These are phyloP conservation scores for Melastoma malabathricum DNA, from an alignment of 345 rosid species.

Conservation along the genomic window DNA sequence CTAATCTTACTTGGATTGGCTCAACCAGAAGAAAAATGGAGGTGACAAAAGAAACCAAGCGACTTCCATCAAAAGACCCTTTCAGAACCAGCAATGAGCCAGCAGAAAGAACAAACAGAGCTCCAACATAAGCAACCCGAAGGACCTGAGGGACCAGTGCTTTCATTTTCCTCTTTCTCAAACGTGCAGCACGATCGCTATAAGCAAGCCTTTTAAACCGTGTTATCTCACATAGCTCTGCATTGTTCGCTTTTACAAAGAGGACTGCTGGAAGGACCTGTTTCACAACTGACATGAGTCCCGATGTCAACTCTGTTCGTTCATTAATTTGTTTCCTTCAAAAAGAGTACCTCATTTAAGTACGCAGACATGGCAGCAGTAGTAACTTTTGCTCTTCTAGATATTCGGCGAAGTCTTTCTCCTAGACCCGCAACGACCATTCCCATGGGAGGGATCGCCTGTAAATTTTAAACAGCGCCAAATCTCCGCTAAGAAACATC, in stretches of 20 bases:
- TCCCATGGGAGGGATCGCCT: conserved; percentile 70
- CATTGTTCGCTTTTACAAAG: conserved; percentile 86
- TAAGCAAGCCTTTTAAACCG: conserved; percentile 65
- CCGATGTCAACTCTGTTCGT: too few relatives aligned
- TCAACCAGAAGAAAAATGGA: conserved; percentile 74
- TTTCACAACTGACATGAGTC: too few relatives aligned
- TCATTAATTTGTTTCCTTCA: too few relatives aligned
- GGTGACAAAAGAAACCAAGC: conserved; percentile 64
- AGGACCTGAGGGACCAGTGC: conserved; percentile 73
- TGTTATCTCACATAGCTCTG: conserved; percentile 56
- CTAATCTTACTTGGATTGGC: conserved; percentile 64
- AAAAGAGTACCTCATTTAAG: conserved; percentile 56
- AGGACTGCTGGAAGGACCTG: conserved; percentile 84
- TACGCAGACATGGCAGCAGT: conserved; percentile 65
- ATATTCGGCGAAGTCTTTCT: conserved; percentile 59
- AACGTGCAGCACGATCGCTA: conserved; percentile 40
- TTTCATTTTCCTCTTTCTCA: conserved; percentile 87
- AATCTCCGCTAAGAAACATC: too few relatives aligned
- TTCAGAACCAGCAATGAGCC: conserved; percentile 63
- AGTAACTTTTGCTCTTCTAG: conserved; percentile 56
- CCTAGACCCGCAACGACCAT: conserved; percentile 64
- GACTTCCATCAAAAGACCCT: conserved; percentile 48
- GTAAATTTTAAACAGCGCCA: conserved; percentile 1
- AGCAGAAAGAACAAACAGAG: conserved; percentile 41
- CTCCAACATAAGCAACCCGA: conserved; percentile 65